These are phyloP conservation scores for Chaetothyriales sp. DNA, from an alignment of 2,329 filamentous ascomycete species.

Conservation along the genomic window DNA sequence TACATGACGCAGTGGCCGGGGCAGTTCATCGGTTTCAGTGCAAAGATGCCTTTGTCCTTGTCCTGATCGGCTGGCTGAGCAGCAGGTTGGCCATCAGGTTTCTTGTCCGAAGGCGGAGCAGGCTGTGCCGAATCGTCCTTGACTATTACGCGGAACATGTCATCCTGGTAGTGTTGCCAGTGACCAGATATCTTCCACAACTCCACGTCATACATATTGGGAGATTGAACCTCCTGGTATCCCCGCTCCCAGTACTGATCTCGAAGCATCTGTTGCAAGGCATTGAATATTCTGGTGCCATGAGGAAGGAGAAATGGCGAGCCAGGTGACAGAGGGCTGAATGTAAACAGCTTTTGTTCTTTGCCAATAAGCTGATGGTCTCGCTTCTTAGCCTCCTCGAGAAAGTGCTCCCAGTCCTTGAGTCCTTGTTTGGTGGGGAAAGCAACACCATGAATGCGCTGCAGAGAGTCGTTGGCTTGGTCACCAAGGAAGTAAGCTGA, in stretches of 20 bases:
- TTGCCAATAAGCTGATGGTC: conserved; percentile 88
- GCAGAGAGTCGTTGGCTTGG: conserved; percentile 82
- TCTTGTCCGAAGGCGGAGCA: conserved; percentile 14
- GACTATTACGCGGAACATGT: conserved; percentile 75
- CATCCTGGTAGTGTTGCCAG: conserved; percentile 85
- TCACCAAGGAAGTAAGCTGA: conserved; percentile 89
- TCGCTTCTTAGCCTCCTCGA: conserved; percentile 95
- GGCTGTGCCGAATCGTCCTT: conserved; percentile 15
- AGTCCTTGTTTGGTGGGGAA: conserved; percentile 96
- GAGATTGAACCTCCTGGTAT: conserved; percentile 88
- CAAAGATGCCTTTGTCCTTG: conserved; percentile 65
- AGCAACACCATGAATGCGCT: conserved; percentile 90
- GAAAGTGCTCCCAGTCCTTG: conserved; percentile 81
- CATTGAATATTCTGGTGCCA: conserved; percentile 85
- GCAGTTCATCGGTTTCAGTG: conserved; percentile 96
- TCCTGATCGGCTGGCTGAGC: conserved; percentile 22
- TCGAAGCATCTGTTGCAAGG: conserved; percentile 64
- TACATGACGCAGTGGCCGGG: conserved; percentile 74
- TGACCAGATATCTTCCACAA: conserved; percentile 93
- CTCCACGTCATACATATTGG: conserved; percentile 88
- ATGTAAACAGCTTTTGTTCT: conserved; percentile 96
- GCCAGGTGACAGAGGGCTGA: conserved; percentile 83
- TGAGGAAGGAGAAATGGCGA: conserved; percentile 86
- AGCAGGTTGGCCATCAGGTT: conserved; percentile 9
- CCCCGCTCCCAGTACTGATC: conserved; percentile 84